Evolutionary conservation across 192 early-diverging fungal species (phyloP), one percentile per base, ranked within the genome.

Genomic region (Chytriomyces sp.): DNA sequence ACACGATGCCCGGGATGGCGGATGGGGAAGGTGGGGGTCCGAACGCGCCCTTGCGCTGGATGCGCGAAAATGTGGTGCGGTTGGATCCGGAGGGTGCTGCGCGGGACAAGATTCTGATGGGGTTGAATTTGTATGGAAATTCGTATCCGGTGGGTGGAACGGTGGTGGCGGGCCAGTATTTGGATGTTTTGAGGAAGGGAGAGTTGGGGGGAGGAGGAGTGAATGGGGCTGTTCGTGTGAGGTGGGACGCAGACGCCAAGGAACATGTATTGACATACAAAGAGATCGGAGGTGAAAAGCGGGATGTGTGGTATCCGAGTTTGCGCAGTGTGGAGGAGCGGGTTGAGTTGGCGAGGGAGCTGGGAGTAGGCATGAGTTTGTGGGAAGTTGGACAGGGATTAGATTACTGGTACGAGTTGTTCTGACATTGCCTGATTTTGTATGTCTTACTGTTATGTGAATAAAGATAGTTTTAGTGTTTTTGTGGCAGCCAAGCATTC

Each of bases 341-440:
- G 41, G 22, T 77, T 14, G 44, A 52, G n/a, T 8, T 54, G 25
- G 25, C 57, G 5, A 34, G 66, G 25, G 61, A 73, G 52, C 38
- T 77, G 10, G 75, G 75, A 5, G 31, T 38, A 7, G 69, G 75
- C 1, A 40, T 77, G 5, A 54, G 41, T 31, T 36, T 77, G 3
- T 77, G 75, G 75, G 75, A 77, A 39, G 32, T 77, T 64, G 75
- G 75, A 14, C 75, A 77, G 39, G 75, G 75, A 10, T 54, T 77
- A 31, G 75, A 77, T 54, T 77, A 62, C 53, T 77, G 71, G 71
- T 75, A 75, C 36, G 64, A 65, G 31, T 22, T 63, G 70, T 62
- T 72, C 36, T 72, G n/a, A n/a, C n/a, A n/a, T n/a, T n/a, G n/a
- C n/a, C n/a, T n/a, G n/a, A n/a, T n/a, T n/a, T n/a, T n/a, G n/a